These are phyloP conservation scores for Lachnellula arida DNA, from an alignment of 2,329 filamentous ascomycete species.

Conservation along the genomic window DNA sequence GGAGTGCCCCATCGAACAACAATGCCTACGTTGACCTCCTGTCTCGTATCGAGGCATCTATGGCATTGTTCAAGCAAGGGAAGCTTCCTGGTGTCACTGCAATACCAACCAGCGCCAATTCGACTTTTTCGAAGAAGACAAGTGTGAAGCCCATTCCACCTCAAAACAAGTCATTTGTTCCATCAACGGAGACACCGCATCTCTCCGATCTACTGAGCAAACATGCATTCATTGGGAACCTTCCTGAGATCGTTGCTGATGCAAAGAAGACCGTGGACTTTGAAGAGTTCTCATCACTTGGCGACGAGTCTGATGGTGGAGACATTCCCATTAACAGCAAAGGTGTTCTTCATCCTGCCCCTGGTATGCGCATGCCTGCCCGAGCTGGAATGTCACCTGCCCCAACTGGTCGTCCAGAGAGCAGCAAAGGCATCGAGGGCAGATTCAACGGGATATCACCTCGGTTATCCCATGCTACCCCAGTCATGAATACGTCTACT, in stretches of 20 bases:
- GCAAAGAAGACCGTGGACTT: slow-evolving; percentile 51
- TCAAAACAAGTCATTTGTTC: slow-evolving; percentile 40
- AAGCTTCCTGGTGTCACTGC: slow-evolving; percentile 45
- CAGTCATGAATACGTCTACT: slow-evolving; percentile 19
- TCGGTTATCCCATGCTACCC: slow-evolving; percentile 34
- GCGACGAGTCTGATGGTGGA: slow-evolving; percentile 52
- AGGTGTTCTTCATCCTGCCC: slow-evolving; percentile 33
- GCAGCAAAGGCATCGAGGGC: slow-evolving; percentile 51
- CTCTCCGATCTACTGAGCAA: slow-evolving; percentile 61
- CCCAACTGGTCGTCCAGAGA: slow-evolving; percentile 44
- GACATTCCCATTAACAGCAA: slow-evolving; percentile 35
- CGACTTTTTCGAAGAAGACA: slow-evolving; percentile 12
- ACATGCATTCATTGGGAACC: slow-evolving; percentile 57
- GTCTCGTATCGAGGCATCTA: slow-evolving; percentile 50
- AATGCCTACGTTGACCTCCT: slow-evolving; percentile 48
- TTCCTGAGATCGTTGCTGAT: slow-evolving; percentile 56
- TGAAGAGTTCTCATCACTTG: slow-evolving; percentile 45
- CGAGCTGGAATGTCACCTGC: slow-evolving; percentile 51
- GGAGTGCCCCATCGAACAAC: slow-evolving; percentile 49
- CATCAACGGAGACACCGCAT: slow-evolving; percentile 58
- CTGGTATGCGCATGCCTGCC: slow-evolving; percentile 54
- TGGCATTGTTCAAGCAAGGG: slow-evolving; percentile 48
- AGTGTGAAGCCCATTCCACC: slow-evolving; percentile 29
- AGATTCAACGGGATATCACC: slow-evolving; percentile 38
- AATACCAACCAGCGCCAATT: slow-evolving; percentile 37